Conservation (phyloP, 2,329 filamentous ascomycete species). For the Didymosphaeria variabile region DNA sequence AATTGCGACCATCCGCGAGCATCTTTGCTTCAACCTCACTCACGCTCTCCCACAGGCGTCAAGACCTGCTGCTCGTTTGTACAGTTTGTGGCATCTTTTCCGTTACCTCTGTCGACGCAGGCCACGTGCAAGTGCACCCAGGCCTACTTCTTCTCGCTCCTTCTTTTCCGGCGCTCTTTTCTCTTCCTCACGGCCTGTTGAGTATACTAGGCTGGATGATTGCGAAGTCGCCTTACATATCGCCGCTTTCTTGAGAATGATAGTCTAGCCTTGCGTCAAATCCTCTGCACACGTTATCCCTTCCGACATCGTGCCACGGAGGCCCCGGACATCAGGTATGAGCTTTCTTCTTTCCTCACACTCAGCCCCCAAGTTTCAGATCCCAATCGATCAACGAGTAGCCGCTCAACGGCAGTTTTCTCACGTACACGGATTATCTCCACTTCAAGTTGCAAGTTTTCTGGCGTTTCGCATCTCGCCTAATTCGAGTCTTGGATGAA, state of each 20-base stretch:
- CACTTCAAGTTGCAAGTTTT: neutral
- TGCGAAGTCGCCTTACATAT: constrained; percentile 8
- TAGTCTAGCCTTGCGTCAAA: constrained; percentile 26
- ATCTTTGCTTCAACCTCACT: constrained; percentile 13
- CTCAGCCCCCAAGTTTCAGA: constrained; percentile 16
- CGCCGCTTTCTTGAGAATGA: constrained; percentile 24
- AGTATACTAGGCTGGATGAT: constrained; percentile 16
- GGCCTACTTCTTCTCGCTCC: constrained; percentile 24
- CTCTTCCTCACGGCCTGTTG: constrained; percentile 23
- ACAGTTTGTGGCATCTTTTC: neutral
- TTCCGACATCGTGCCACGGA: constrained; percentile 34
- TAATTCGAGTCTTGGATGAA: neutral
- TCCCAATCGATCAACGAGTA: neutral
- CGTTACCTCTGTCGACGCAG: neutral
- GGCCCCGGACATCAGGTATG: constrained; percentile 31
- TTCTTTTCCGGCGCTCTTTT: constrained; percentile 39
- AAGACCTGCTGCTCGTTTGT: neutral
- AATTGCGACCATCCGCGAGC: constrained; percentile 12
- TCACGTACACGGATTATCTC: neutral
- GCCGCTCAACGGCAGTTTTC: neutral
- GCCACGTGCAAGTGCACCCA: neutral
- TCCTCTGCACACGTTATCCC: constrained; percentile 24
- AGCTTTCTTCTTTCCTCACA: constrained; percentile 17
- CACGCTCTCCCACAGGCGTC: neutral
- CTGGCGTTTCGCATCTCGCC: neutral